Conservation (phyloP, 2,329 filamentous ascomycete species). For the Fusarium longipes region DNA sequence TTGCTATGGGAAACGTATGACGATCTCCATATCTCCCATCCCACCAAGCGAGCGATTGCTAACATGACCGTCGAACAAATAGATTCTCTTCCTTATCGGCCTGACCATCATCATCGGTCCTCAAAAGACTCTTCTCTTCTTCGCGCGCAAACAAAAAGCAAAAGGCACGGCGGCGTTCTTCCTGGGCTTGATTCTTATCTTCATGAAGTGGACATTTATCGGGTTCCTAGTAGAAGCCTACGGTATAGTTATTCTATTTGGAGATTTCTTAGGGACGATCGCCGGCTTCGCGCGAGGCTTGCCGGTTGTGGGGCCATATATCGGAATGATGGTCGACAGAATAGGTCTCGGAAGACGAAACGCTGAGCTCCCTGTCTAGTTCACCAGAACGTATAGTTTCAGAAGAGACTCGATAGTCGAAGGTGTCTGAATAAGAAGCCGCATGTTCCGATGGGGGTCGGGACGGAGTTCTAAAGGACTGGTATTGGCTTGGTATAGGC, state of each 20-base stretch:
- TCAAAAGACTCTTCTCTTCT: slow-evolving; percentile 92
- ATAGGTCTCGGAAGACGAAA: slow-evolving; percentile 77
- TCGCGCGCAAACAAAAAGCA: slow-evolving; percentile 91
- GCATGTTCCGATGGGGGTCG: slow-evolving; percentile 27
- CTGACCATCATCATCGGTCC: slow-evolving; percentile 95
- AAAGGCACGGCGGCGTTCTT: slow-evolving; percentile 92
- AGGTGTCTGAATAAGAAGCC: neutral
- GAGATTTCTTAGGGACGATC: slow-evolving; percentile 95
- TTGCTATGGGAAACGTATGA: slow-evolving; percentile 95
- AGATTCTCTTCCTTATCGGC: slow-evolving; percentile 98
- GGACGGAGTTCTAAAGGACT: slow-evolving; percentile 36
- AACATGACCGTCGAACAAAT: slow-evolving; percentile 26
- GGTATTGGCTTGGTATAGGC: slow-evolving; percentile 41
- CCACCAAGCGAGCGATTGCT: slow-evolving; percentile 30
- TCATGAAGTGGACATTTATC: slow-evolving; percentile 89
- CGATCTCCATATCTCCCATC: slow-evolving; percentile 11
- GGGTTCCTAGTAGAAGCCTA: slow-evolving; percentile 93
- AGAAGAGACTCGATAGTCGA: neutral
- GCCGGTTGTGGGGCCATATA: slow-evolving; percentile 87
- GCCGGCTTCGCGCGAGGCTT: slow-evolving; percentile 86
- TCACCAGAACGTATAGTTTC: neutral
- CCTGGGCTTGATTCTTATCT: slow-evolving; percentile 82
- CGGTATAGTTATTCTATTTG: slow-evolving; percentile 92
- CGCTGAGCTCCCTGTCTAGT: slow-evolving; percentile 80
- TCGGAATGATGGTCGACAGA: slow-evolving; percentile 78